A percentile compares a stretch with the other conserved stretches of the same genome.
Conservation (phyloP, 192 early-diverging fungal genomes). For the Backusella liffmaniae region DNA sequence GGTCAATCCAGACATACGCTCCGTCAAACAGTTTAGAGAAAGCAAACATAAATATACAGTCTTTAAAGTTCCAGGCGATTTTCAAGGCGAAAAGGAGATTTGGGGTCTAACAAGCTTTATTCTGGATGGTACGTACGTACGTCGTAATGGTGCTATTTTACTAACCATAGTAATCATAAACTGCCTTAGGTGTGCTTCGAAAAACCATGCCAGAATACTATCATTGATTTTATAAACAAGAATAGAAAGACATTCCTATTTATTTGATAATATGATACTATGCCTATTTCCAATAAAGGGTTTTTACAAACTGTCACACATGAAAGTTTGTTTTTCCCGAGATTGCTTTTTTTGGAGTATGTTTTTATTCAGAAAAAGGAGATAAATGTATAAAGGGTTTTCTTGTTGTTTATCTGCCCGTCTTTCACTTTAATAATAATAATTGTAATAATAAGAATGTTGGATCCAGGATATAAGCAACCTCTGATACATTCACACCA, state of each 20-base stretch:
- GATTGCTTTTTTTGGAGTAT: background rate
- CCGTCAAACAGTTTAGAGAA: constrained; percentile 51
- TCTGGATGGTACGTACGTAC: constrained; percentile 49
- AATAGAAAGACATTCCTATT: no score
- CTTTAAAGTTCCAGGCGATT: constrained; percentile 49
- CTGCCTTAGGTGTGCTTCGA: constrained; percentile 17
- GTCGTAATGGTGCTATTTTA: background rate
- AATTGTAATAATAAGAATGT: background rate
- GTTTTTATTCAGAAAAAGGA: background rate
- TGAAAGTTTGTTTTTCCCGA: no score
- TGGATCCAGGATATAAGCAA: background rate
- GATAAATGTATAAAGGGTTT: background rate
- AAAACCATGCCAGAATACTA: constrained; percentile 15
- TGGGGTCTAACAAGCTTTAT: constrained; percentile 87
- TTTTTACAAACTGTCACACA: no score
- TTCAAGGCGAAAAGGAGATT: constrained; percentile 49
- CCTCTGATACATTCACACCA: background rate
- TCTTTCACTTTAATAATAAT: background rate
- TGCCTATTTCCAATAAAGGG: no score
- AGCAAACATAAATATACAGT: constrained; percentile 52
- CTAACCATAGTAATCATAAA: background rate
- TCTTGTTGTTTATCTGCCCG: background rate
- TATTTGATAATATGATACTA: no score
- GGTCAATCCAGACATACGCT: constrained; percentile 42
- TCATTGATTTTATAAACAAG: background rate